phyloP scores from a whole-genome alignment of 2,329 filamentous ascomycete genomes.

The Aspergillus terreus region DNA sequence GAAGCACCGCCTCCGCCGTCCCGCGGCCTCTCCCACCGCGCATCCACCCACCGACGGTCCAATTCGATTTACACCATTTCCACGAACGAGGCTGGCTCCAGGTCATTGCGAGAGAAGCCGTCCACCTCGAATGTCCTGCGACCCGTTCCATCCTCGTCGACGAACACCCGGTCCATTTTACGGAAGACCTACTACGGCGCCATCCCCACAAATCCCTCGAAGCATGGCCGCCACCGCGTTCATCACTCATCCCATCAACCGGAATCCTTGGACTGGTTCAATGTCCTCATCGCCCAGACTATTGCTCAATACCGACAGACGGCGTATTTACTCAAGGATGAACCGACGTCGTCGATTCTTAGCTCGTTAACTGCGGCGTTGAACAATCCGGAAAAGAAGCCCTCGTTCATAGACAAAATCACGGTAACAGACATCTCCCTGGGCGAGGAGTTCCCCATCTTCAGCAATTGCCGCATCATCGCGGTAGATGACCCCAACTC shows the following conservation, averaged over 20 bases:
- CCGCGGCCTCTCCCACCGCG: constrained; percentile 70
- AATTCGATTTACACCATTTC: constrained; percentile 54
- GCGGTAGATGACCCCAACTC: constrained; percentile 61
- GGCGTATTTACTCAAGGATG: constrained; percentile 76
- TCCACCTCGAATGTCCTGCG: constrained; percentile 67
- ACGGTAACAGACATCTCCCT: constrained; percentile 89
- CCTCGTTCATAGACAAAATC: constrained; percentile 90
- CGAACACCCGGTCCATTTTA: constrained; percentile 75
- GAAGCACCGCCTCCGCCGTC: constrained; percentile 82
- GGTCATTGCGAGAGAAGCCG: constrained; percentile 41
- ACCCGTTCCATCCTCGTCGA: constrained; percentile 71
- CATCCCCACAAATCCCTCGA: constrained; percentile 39
- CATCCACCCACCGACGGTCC: constrained; percentile 73
- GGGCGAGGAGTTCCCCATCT: constrained; percentile 96
- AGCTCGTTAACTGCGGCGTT: constrained; percentile 78
- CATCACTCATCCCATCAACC: constrained; percentile 78
- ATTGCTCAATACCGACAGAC: constrained; percentile 93
- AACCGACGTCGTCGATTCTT: constrained; percentile 60
- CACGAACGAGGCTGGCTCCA: constrained; percentile 42
- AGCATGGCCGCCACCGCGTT: constrained; percentile 40
- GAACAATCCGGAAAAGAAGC: constrained; percentile 81
- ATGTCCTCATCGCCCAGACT: constrained; percentile 92
- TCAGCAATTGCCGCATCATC: constrained; percentile 96
- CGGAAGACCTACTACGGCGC: constrained; percentile 94
- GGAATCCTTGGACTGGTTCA: constrained; percentile 98